phyloP scores from a whole-genome alignment of 1,284 basidiomycete genomes.

The Sporisorium scitamineum region DNA sequence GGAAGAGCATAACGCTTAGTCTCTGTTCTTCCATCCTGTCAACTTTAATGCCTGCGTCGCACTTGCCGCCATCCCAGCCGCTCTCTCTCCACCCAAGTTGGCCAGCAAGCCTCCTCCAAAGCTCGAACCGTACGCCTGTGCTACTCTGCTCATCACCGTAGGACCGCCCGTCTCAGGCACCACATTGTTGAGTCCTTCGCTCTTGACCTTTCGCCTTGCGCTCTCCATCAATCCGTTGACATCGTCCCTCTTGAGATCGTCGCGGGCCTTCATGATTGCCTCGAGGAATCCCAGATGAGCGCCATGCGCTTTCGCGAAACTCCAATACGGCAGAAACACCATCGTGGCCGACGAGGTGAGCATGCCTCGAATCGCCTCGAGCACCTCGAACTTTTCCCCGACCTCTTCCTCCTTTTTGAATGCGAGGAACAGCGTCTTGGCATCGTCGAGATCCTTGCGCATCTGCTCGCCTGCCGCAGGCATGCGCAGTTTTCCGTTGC shows the following conservation, averaged over 20 bases:
- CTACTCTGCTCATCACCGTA: conserved; percentile 63
- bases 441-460: conserved; percentile 81
- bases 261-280: conserved; percentile 85
- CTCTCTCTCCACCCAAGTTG: conserved; percentile 28
- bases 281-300: conserved; percentile 93
- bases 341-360: conserved; percentile 90
- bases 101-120: conserved; percentile 44
- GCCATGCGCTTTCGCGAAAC: conserved; percentile 94
- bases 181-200: conserved; percentile 61
- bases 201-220: conserved; percentile 85
- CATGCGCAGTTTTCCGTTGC: conserved; percentile 82
- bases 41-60: conserved; percentile 34
- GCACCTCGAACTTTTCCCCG: conserved; percentile 83
- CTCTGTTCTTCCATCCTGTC: conserved; percentile 45
- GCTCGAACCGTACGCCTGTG: conserved; percentile 48
- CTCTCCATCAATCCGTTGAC: conserved; percentile 95
- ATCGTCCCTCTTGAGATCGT: conserved; percentile 87
- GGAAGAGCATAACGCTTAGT: conserved; percentile 16
- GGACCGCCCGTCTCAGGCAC: conserved; percentile 57
- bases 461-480: conserved; percentile 85
- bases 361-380: conserved; percentile 81
- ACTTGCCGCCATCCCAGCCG: conserved; percentile 43
- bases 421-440: conserved; percentile 83
- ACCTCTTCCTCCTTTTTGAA: conserved; percentile 85
- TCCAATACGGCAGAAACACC: conserved; percentile 90